A percentile compares a stretch with the other conserved stretches of the same genome.
Evolutionary conservation across 768 basidiomycete genomes (phyloP).

Genomic region (Lentinula detonsa): DNA sequence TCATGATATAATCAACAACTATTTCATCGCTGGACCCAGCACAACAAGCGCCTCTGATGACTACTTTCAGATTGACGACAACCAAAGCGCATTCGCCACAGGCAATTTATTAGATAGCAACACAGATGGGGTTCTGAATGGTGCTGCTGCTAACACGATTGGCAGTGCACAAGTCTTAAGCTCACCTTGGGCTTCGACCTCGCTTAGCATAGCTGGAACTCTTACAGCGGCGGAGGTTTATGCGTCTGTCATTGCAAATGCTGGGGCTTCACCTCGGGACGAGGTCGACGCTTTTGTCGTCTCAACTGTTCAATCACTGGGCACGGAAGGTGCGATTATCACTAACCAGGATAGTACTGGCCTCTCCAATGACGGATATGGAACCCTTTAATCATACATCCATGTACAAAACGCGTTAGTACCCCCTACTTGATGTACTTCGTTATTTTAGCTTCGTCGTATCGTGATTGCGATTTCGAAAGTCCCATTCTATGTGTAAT

Average conservation of each 20-base stretch:
- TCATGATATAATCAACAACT: constrained; percentile 17
- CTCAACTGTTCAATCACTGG: constrained; percentile 13
- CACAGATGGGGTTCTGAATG: constrained; percentile 16
- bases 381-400: constrained; percentile 10
- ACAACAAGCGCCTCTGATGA: constrained; percentile 16
- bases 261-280: constrained; percentile 15
- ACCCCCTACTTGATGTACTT: neutral
- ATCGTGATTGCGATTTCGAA: too few species aligned
- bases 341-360: constrained; percentile 17
- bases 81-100: constrained; percentile 15
- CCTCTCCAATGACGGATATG: constrained; percentile 15
- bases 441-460: too few species aligned
- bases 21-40: constrained; percentile 17
- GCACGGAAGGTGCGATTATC: constrained; percentile 12
- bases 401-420: neutral
- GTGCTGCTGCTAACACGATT: constrained; percentile 14
- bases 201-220: constrained; percentile 10
- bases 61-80: constrained; percentile 18
- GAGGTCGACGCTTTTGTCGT: constrained; percentile 15
- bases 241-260: constrained; percentile 13
- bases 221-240: constrained; percentile 13
- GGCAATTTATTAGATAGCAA: constrained; percentile 17
- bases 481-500: neutral
- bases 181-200: constrained; percentile 13
- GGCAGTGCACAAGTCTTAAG: constrained; percentile 13